Conservation (phyloP, 495 filamentous ascomycete genomes). For the Alectoria sarmentosa region DNA sequence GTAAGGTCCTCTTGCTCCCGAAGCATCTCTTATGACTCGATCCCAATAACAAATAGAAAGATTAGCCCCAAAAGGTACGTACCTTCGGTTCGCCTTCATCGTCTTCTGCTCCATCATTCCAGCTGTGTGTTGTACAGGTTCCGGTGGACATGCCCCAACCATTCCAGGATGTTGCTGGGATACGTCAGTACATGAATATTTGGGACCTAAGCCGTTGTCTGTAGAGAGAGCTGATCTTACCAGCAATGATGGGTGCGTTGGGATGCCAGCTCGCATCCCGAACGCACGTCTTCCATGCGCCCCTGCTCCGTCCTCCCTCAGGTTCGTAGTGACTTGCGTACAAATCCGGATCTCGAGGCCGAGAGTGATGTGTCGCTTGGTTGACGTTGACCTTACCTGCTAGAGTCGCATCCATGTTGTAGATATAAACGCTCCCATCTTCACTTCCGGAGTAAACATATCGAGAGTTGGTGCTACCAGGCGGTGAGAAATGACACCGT, state of each 20-base stretch:
- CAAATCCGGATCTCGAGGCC: slow-evolving; percentile 45
- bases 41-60: no score
- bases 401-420: slow-evolving; percentile 89
- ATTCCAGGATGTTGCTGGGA: slow-evolving; percentile 70
- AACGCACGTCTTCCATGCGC: slow-evolving; percentile 70
- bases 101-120: slow-evolving; percentile 54
- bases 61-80: no score
- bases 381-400: slow-evolving; percentile 73
- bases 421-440: slow-evolving; percentile 84
- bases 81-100: slow-evolving; percentile 63
- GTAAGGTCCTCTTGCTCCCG: no score
- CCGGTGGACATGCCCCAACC: slow-evolving; percentile 61
- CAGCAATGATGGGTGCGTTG: slow-evolving; percentile 77
- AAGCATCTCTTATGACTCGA: no score
- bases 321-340: slow-evolving; percentile 36
- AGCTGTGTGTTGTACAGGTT: slow-evolving; percentile 70
- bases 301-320: slow-evolving; percentile 22
- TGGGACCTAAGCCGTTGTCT: neutral
- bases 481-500: slow-evolving; percentile 91
- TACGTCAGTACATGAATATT: neutral
- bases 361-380: slow-evolving; percentile 51
- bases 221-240: slow-evolving; percentile 41
- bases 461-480: slow-evolving; percentile 76
- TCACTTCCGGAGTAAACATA: slow-evolving; percentile 90
- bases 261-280: slow-evolving; percentile 97